phyloP scores from a whole-genome alignment of 768 basidiomycete species.

The Suillus tomentosus region DNA sequence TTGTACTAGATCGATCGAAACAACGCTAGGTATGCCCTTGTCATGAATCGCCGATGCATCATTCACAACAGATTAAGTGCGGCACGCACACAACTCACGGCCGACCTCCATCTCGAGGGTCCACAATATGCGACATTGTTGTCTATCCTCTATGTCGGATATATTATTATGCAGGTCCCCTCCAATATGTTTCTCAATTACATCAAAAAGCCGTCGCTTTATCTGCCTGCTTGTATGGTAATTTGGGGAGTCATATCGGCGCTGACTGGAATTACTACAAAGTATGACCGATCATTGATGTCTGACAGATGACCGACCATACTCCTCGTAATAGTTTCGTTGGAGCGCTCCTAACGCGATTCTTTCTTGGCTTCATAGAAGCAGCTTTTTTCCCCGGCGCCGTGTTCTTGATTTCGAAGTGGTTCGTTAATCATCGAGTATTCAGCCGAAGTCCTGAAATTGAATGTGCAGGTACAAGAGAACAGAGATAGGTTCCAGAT shows the following conservation, averaged over 20 bases:
- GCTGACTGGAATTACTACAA: conserved; percentile 41
- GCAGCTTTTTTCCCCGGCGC: conserved; percentile 48
- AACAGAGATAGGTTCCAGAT: conserved; percentile 44
- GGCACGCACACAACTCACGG: conserved; percentile 68
- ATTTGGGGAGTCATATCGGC: conserved; percentile 68
- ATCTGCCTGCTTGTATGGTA: conserved; percentile 66
- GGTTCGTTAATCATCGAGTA: conserved; percentile 30
- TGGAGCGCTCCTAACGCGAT: conserved; percentile 46
- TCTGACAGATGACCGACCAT: not conserved
- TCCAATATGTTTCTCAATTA: conserved; percentile 74
- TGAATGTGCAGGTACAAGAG: conserved; percentile 41
- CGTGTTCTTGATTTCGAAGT: conserved; percentile 41
- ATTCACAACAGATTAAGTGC: conserved; percentile 42
- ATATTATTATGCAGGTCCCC: conserved; percentile 44
- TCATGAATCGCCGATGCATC: not conserved
- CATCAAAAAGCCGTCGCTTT: conserved; percentile 66
- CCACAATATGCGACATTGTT: conserved; percentile 66
- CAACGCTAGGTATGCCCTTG: conserved; percentile 54
- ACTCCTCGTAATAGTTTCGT: conserved; percentile 35
- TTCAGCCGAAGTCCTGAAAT: conserved; percentile 23
- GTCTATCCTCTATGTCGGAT: conserved; percentile 67
- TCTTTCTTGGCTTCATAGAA: conserved; percentile 57
- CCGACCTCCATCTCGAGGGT: conserved; percentile 61
- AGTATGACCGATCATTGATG: conserved; percentile 21
- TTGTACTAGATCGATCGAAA: conserved; percentile 62